Conservation (phyloP, 192 early-diverging fungal species). For the Backusella liffmaniae region DNA sequence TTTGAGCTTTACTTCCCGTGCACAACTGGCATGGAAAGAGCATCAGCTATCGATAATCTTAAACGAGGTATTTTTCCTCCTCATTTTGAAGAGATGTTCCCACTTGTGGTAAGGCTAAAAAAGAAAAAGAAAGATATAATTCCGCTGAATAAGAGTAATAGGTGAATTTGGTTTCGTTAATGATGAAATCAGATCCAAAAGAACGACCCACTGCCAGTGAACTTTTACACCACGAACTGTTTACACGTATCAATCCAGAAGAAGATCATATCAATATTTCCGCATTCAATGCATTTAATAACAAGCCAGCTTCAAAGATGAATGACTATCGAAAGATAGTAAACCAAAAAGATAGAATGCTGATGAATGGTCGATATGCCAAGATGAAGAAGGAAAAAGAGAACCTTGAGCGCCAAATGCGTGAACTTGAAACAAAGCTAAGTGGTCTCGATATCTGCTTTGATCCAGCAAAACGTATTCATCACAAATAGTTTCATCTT, state of each 20-base stretch:
- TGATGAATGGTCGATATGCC: neutral
- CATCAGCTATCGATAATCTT: conserved; percentile 59
- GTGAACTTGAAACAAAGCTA: neutral
- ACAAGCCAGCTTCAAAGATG: neutral
- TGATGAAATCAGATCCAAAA: conserved; percentile 72
- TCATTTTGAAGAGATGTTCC: conserved; percentile 60
- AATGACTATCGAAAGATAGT: neutral
- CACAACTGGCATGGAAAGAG: conserved; percentile 88
- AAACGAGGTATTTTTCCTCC: conserved; percentile 64
- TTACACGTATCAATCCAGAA: conserved; percentile 31
- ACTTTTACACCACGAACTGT: conserved; percentile 67
- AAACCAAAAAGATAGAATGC: neutral
- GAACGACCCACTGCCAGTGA: conserved; percentile 67
- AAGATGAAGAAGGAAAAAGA: conserved; percentile 11
- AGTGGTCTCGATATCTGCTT: neutral
- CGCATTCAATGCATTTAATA: conserved; percentile 4
- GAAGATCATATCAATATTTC: conserved; percentile 5
- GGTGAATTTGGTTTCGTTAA: conserved; percentile 73
- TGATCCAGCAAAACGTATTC: neutral
- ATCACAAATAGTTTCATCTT: conserved; percentile 1
- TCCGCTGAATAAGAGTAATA: conserved; percentile 22
- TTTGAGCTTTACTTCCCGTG: conserved; percentile 93
- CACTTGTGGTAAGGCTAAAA: conserved; percentile 55
- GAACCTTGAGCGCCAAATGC: neutral
- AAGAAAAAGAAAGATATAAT: neutral